phyloP scores from a whole-genome alignment of 306 rosid species.

The Rosa persica region DNA sequence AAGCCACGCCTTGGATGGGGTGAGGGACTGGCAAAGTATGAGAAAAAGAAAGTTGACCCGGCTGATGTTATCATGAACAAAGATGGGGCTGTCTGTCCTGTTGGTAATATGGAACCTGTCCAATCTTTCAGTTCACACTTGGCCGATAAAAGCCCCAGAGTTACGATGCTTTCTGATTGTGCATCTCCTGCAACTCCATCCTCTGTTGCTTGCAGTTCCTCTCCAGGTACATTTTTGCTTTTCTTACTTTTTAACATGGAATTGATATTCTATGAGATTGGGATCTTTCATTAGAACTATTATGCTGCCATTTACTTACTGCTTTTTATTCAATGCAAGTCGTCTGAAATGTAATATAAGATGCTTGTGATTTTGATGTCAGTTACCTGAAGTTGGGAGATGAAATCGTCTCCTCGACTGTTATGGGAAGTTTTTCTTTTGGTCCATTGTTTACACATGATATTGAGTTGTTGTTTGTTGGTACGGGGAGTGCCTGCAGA shows the following conservation, averaged over 20 bases:
- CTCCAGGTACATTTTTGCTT: constrained; percentile 60
- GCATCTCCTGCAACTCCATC: constrained; percentile 98
- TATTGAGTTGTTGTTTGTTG: neutral
- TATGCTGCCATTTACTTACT: neutral
- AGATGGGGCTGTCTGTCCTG: constrained; percentile 48
- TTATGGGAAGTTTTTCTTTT: neutral
- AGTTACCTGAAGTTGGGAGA: neutral
- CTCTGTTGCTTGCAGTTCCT: constrained; percentile 94
- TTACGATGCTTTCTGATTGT: constrained; percentile 58
- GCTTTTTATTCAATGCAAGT: neutral
- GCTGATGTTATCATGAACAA: constrained; percentile 61
- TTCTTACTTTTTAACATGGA: neutral
- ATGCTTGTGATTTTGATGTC: neutral
- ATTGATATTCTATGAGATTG: neutral
- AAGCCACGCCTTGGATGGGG: constrained; percentile 97
- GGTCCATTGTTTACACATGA: neutral
- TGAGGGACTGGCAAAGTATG: constrained; percentile 95
- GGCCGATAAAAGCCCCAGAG: constrained; percentile 71
- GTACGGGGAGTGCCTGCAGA: neutral
- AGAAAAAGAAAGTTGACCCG: constrained; percentile 84
- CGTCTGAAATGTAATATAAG: neutral
- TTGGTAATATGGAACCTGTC: constrained; percentile 46
- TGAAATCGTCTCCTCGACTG: neutral
- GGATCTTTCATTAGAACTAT: neutral
- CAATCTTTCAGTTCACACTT: constrained; percentile 47